These are phyloP conservation scores for Colletotrichum incanum DNA, from an alignment of 2,329 filamentous ascomycete genomes.

Conservation along the genomic window DNA sequence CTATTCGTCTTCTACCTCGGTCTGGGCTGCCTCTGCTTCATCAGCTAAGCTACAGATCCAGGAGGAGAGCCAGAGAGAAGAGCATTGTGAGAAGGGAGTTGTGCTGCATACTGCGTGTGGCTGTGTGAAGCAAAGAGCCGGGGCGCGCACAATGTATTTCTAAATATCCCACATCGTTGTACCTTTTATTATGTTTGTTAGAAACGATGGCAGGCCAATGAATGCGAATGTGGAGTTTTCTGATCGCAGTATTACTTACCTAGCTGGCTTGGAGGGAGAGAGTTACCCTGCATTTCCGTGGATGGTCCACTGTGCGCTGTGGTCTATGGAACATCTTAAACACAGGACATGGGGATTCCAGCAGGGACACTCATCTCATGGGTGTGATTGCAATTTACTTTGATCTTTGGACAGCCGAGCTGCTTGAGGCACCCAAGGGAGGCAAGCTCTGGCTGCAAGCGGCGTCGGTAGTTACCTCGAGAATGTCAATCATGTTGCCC, in stretches of 20 bases:
- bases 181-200: not conserved
- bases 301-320: not conserved
- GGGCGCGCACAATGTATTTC: conserved; percentile 24
- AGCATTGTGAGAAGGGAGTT: not conserved
- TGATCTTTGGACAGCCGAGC: not conserved
- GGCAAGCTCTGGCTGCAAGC: conserved; percentile 10
- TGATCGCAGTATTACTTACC: not conserved
- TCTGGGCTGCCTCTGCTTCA: conserved; percentile 95
- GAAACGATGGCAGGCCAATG: conserved; percentile 6
- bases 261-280: not conserved
- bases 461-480: not conserved
- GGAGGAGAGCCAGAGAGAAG: not conserved
- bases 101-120: conserved; percentile 2
- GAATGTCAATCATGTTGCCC: not conserved
- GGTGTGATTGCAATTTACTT: not conserved
- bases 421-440: not conserved
- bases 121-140: not conserved
- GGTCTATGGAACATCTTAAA: not conserved
- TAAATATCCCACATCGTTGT: conserved; percentile 32
- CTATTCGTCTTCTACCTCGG: conserved; percentile 96
- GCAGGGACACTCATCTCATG: not conserved
- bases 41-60: conserved; percentile 75
- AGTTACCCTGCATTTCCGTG: not conserved
- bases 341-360: not conserved
- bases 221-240: conserved; percentile 2